These are phyloP conservation scores for Phellinidium pouzarii DNA, from an alignment of 1,284 basidiomycete species.

Conservation along the genomic window DNA sequence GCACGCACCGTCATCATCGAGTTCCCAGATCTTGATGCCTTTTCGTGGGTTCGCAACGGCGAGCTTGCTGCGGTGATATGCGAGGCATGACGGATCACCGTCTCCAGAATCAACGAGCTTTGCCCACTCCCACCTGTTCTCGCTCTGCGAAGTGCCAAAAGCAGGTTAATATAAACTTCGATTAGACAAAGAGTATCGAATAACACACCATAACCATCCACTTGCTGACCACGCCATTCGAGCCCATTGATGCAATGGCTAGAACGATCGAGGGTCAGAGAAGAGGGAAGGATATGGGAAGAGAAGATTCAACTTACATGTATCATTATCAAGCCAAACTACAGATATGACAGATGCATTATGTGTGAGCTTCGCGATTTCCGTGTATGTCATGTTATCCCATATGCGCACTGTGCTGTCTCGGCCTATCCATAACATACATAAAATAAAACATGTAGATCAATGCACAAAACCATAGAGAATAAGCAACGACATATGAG, in stretches of 20 bases:
- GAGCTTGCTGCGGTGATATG: constrained; percentile 47
- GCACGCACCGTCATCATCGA: constrained; percentile 41
- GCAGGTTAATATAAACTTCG: background rate
- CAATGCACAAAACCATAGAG: no score
- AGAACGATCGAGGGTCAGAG: background rate
- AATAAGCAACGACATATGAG: no score
- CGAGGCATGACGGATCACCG: constrained; percentile 43
- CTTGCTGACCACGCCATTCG: constrained; percentile 50
- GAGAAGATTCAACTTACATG: constrained; percentile 22
- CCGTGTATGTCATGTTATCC: constrained; percentile 31
- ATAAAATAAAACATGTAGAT: background rate
- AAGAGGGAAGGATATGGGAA: background rate
- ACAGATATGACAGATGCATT: constrained; percentile 37
- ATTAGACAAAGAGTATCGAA: background rate
- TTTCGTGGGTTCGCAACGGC: constrained; percentile 51
- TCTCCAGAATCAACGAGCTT: constrained; percentile 42
- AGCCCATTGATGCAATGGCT: constrained; percentile 44
- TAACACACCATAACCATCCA: constrained; percentile 50
- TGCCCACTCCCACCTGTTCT: constrained; percentile 51
- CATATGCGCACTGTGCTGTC: constrained; percentile 57
- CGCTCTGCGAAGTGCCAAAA: constrained; percentile 29
- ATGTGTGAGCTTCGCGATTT: constrained; percentile 38
- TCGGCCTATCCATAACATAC: constrained; percentile 31
- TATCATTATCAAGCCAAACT: constrained; percentile 51
- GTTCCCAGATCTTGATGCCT: constrained; percentile 61